Evolutionary conservation across 2,329 filamentous ascomycete genomes (phyloP), one percentile per base, ranked within the genome.

Genomic region (Trichoderma sp.): DNA sequence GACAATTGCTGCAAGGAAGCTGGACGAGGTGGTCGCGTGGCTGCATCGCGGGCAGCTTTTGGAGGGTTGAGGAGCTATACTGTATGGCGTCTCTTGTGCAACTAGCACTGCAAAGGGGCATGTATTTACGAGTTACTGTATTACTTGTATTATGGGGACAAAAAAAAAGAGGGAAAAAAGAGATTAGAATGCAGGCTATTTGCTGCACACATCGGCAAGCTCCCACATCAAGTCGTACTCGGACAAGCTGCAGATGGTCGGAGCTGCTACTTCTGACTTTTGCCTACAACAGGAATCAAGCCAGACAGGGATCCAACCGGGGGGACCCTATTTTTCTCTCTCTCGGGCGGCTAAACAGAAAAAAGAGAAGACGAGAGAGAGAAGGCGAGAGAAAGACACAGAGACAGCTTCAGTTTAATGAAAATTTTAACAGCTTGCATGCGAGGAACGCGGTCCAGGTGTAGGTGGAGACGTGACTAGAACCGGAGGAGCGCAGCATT

Each of bases 391-490:
- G 10, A 39, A 13, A 35, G 5, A 50, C 1, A 35, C 1, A 39
- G 53, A 56, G 53, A 53, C 6, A 64, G 25, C 34, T 32, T 32
- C 25, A 34, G 25, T 34, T 45, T 42, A 37, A 57, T 35, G 63
- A 65, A 61, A 67, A 56, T 27, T 50, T 42, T 32, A 58, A 50
- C 53, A 32, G 66, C 42, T 68, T 52, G 66, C 58, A 58, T 64
- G 67, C 25, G 22, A 57, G 48, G 39, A 65, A 69, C 67, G 67
- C 67, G 67, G 64, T 67, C 50, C 64, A 59, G 45, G 54, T 29
- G 42, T 34, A 32, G 61, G 67, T 68, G 67, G 67, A 69, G 67
- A 69, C 67, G 67, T 69, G 67, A 67, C 64, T 48, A 53, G n/a
- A 29, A 54, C 12, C 39, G 50, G 65, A 52, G 52, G 39, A 65